Conservation (phyloP, 2,329 filamentous ascomycete species). For the Nigrospora sphaerica region DNA sequence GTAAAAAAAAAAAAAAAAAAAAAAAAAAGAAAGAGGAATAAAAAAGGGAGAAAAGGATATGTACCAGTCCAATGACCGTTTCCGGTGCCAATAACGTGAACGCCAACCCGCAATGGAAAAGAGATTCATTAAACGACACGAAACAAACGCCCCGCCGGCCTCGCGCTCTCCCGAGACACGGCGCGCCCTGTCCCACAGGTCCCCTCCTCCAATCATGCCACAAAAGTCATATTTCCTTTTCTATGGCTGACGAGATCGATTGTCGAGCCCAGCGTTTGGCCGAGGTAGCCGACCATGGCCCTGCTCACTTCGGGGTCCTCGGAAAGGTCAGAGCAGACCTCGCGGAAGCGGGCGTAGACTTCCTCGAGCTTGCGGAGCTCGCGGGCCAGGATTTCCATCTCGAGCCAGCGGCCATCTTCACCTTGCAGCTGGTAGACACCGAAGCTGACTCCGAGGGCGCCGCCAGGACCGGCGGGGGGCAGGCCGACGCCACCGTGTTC, state of each 20-base stretch:
- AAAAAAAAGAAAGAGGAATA: too few relatives aligned
- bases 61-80: too few relatives aligned
- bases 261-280: slow-evolving; percentile 33
- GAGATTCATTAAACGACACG: too few relatives aligned
- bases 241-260: slow-evolving; percentile 32
- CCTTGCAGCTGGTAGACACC: slow-evolving; percentile 36
- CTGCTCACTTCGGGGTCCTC: slow-evolving; percentile 35
- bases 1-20: too few relatives aligned
- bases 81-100: too few relatives aligned
- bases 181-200: too few relatives aligned
- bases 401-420: slow-evolving; percentile 38
- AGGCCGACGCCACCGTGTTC: slow-evolving; percentile 16
- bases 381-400: slow-evolving; percentile 39
- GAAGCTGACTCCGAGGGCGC: slow-evolving; percentile 29
- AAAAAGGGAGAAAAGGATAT: too few relatives aligned
- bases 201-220: not conserved
- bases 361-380: slow-evolving; percentile 41
- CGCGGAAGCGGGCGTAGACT: slow-evolving; percentile 35
- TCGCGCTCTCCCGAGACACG: too few relatives aligned
- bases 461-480: slow-evolving; percentile 7
- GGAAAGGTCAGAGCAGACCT: slow-evolving; percentile 30
- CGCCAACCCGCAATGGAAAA: too few relatives aligned
- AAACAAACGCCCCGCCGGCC: too few relatives aligned
- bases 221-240: slow-evolving; percentile 23
- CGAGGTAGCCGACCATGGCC: slow-evolving; percentile 37